Conservation (phyloP, 768 basidiomycete species). For the Chlorophyllum brunneum region DNA sequence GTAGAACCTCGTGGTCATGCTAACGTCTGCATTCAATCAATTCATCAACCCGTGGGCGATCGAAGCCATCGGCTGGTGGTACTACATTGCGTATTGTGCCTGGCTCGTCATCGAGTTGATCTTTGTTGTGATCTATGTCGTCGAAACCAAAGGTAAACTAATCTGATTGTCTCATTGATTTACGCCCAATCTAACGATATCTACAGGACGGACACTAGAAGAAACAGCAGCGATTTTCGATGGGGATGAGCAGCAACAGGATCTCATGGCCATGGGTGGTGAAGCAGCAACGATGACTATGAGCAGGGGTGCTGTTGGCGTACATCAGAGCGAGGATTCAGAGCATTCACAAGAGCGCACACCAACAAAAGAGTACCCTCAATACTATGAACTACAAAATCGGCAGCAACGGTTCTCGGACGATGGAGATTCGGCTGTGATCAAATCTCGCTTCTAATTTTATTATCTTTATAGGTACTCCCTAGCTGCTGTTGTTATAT, state of each 20-base stretch:
- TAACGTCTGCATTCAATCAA: constrained; percentile 74
- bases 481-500: not conserved
- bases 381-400: constrained; percentile 14
- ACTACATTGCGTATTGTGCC: constrained; percentile 61
- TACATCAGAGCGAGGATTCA: constrained; percentile 11
- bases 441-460: constrained; percentile 4
- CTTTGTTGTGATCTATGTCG: constrained; percentile 50
- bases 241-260: constrained; percentile 44
- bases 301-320: constrained; percentile 21
- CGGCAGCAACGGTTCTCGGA: constrained; percentile 8
- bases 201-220: constrained; percentile 57
- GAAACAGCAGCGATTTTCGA: constrained; percentile 74
- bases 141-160: constrained; percentile 57
- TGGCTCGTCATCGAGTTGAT: constrained; percentile 60
- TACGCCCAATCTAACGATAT: constrained; percentile 7
- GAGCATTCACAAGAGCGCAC: constrained; percentile 1
- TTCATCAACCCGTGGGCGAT: constrained; percentile 79
- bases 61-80: constrained; percentile 51
- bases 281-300: constrained; percentile 42
- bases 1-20: constrained; percentile 59
- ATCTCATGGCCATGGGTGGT: constrained; percentile 43
- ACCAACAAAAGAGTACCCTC: constrained; percentile 16
- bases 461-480: not conserved
- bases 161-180: not conserved
- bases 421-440: constrained; percentile 6